Conservation (phyloP, 73 alveolate genomes). For the Stentor coeruleus region DNA sequence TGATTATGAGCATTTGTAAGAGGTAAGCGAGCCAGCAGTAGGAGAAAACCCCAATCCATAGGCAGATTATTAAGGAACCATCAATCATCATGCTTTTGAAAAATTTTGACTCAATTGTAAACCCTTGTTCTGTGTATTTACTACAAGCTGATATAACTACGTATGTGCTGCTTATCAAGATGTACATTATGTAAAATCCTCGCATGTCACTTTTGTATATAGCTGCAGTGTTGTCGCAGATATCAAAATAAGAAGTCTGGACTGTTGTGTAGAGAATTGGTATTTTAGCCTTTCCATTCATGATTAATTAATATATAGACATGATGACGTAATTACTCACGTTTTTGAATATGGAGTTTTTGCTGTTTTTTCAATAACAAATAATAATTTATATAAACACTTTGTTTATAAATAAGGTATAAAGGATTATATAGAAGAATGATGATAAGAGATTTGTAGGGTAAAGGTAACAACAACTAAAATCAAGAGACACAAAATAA, state of each 20-base stretch:
- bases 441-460: too few relatives aligned
- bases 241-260: slow-evolving; percentile 2
- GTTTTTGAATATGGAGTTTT: too few relatives aligned
- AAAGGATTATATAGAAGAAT: too few relatives aligned
- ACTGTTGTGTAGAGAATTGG: too few relatives aligned
- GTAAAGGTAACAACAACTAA: too few relatives aligned
- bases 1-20: slow-evolving; percentile 4
- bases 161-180: neutral
- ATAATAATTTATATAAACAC: too few relatives aligned
- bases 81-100: neutral
- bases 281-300: too few relatives aligned
- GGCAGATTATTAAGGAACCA: neutral
- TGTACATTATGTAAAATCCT: slow-evolving; percentile 8
- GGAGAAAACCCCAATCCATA: slow-evolving; percentile 3
- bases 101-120: neutral
- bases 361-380: too few relatives aligned
- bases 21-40: neutral
- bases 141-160: neutral
- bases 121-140: neutral
- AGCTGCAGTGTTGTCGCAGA: neutral
- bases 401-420: too few relatives aligned
- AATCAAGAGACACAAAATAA: too few relatives aligned
- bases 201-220: neutral
- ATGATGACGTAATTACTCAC: too few relatives aligned
- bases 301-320: too few relatives aligned